Evolutionary conservation across 2,329 filamentous ascomycete species (phyloP), one percentile per base, ranked within the genome.

Genomic region (Monosporascus sp.): DNA sequence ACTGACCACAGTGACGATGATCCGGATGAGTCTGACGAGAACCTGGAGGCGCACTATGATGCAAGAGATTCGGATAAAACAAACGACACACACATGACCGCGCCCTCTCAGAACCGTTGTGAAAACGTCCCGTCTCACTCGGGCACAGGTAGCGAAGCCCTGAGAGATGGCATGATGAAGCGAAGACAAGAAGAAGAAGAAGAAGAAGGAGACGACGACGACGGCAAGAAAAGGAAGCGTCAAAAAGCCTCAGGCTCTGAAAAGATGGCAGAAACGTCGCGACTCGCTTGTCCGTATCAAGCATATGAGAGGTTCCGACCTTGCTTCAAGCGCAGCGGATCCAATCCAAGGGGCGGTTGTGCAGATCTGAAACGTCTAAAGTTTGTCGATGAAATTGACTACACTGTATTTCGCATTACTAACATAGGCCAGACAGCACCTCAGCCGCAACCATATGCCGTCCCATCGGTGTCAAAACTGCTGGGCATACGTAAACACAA

Each of bases 261-360:
- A 5, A 4, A 37, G n/a, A 31, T 36, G n/a, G 7, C 7, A 24
- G 38, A 14, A 2, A 16, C 24, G 20, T 2, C 9, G 17, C 31
- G 54, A 6, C 26, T 56, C 9, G 54, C 51, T 6, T 56, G 51
- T 27, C 54, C 54, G 5, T 56, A 56, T 34, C 54, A 56, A n/a
- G 51, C 48, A 5, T 47, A 53, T 16, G 51, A 56, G 7, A 37
- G 9, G 7, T 53, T 48, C 2, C 51, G 50, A 34, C 20, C 19
- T n/a, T 56, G 54, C 37, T 20, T 56, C 9, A 37, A n/a, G 5
- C 51, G 20, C 16, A 41, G 41, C 2, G 27, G 40, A 3, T 27
- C 20, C 11, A 56, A 56, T 34, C 41, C 48, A 6, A 20, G n/a
- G 8, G 54, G 54, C 9, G 54, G 54, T 1, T 56, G 54, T 31